Conservation (phyloP, 176 grass and related monocot genomes). For the Bonia amplexicaulis region DNA sequence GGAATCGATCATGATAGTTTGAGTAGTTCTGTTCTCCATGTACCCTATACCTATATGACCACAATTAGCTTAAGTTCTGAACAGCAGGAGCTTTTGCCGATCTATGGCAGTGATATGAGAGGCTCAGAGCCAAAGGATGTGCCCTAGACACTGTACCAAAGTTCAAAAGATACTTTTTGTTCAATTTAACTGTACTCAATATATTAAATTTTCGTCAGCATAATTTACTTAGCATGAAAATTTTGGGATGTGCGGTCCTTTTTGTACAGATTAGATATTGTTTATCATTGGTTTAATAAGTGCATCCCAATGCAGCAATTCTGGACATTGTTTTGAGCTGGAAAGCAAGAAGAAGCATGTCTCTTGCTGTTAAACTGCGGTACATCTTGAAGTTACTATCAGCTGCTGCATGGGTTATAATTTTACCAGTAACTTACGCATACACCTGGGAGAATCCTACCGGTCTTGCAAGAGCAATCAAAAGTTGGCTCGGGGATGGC, state of each 20-base stretch:
- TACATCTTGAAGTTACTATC: slow-evolving; percentile 83
- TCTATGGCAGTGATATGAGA: neutral
- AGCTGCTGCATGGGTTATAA: slow-evolving; percentile 83
- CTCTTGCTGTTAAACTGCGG: slow-evolving; percentile 76
- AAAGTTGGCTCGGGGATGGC: slow-evolving; percentile 88
- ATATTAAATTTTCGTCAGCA: neutral
- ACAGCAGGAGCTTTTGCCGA: neutral
- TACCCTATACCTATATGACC: neutral
- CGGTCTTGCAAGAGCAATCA: slow-evolving; percentile 80
- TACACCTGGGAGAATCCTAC: slow-evolving; percentile 77
- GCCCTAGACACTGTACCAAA: neutral
- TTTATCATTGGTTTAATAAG: neutral
- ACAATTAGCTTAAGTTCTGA: neutral
- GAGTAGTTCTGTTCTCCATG: neutral
- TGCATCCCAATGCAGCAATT: slow-evolving; percentile 56
- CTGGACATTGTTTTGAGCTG: slow-evolving; percentile 78
- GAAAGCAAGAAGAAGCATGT: slow-evolving; percentile 99
- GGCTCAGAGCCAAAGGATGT: neutral
- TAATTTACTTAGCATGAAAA: slow-evolving; percentile 13
- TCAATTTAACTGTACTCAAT: neutral
- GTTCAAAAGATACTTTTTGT: neutral
- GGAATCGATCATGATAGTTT: neutral
- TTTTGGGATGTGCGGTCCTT: neutral
- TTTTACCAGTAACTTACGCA: slow-evolving; percentile 85
- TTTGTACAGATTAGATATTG: neutral